Evolutionary conservation across 2,329 filamentous ascomycete genomes (phyloP), one percentile per base, ranked within the genome.

Genomic region (Chrysosporium queenslandicum): DNA sequence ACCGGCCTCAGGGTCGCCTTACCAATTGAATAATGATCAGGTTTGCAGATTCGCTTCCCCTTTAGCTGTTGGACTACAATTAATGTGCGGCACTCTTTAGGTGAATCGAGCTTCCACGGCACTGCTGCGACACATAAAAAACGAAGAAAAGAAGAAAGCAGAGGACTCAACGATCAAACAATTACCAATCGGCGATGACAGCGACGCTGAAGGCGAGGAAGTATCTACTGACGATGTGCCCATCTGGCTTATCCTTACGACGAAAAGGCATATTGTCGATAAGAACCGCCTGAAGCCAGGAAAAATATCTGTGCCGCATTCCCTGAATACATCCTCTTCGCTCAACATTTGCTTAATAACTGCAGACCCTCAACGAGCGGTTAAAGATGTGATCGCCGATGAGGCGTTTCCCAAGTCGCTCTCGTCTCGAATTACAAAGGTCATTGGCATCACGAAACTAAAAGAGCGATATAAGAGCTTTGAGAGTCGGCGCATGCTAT

Each of bases 381-480:
- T 92, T 78, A 97, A 97, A 75, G 85, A 97, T 69, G 77, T 94
- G 42, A 78, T 96, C 58, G 83, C 81, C 48, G 80, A 84, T 52
- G 79, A 84, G 39, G 78, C 81, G 25, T 90, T 88, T 73, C 85
- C 85, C 29, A 73, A 75, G 53, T 76, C 77, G 43, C 76, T 88
- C 56, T 75, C 79, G 62, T 77, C 79, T 64, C 80, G 81, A 60
- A 82, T 91, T 64, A 83, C 81, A 48, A 79, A 82, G 58, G 79
- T 98, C 42, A 84, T 97, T 62, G 88, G 89, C 61, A 74, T 90
- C 59, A 77, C 78, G 62, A 94, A 97, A 70, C 76, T 98, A 61
- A 91, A 91, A 73, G 78, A 83, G 61, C 91, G 92, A 74, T 96
- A 86, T 77, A 83, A 86, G 74, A 81, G 86, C 56, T 98, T 87